Evolutionary conservation across 106 monocot genomes (phyloP), one percentile per base, ranked within the genome.

Genomic region (Dendrobium huoshanense): DNA sequence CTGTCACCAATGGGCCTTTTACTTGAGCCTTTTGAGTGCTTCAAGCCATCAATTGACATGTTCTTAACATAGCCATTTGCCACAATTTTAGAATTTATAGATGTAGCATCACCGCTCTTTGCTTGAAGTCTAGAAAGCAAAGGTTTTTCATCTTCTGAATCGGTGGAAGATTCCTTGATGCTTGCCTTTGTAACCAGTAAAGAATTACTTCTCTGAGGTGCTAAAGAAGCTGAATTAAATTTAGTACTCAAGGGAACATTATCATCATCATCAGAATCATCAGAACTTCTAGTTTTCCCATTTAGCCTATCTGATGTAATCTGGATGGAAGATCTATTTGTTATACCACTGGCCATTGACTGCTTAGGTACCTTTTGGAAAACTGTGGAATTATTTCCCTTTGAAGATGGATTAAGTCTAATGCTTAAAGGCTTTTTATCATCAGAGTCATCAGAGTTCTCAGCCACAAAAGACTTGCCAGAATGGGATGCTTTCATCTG

Each of bases 121-220:
- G 70, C 56, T 19, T 79, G 54, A 51, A 94, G 81, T 81, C 83
- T 82, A 41, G 83, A 79, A 77, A 81, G n/a, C 73, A 92, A 84
- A 31, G 86, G 86, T 79, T 85, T 88, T 16, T 88, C 90, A 82
- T 90, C 88, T 19, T 88, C 88, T 41, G 87, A 90, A 83, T 83
- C 83, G 43, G 72, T 73, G 47, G 77, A 72, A 74, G 81, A 15
- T 64, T 41, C 45, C 67, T 20, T 76, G 19, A 67, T 43, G 11
- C 18, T 80, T 51, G 31, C 80, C 42, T 82, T 58, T 20, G 51
- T 58, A 24, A 13, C 56, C 22, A 7, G 45, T 11, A 64, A 81
- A 37, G 79, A 79, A 31, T 41, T 81, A 20, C 31, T 54, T 73
- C 55, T 73, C 10, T 24, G 75, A 29, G 24, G 40, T 9, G 54